These are phyloP conservation scores for Dictyostelium brefeldianum DNA, from an alignment of 78 protist species.

Conservation along the genomic window DNA sequence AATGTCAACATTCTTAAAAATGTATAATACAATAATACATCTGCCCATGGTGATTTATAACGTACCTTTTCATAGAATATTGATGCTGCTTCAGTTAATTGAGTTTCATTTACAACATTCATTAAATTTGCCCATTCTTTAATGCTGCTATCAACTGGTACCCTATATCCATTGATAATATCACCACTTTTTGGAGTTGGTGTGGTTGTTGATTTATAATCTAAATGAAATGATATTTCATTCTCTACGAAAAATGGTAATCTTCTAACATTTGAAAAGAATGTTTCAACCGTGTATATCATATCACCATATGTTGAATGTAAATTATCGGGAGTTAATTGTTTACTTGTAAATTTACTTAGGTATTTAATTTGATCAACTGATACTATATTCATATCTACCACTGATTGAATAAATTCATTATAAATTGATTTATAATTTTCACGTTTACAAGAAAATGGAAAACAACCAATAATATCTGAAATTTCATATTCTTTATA, in stretches of 20 bases:
- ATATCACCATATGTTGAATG: background rate
- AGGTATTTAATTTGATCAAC: background rate
- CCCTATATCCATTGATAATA: background rate
- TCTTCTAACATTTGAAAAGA: background rate
- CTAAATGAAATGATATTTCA: background rate
- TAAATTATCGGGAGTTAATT: too few relatives aligned
- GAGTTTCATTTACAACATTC: background rate
- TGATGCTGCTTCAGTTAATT: background rate
- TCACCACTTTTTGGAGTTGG: too few relatives aligned
- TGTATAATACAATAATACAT: background rate
- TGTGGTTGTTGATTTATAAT: too few relatives aligned
- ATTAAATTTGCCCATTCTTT: background rate
- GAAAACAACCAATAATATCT: background rate
- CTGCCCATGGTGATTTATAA: background rate
- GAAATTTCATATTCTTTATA: background rate
- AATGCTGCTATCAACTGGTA: background rate
- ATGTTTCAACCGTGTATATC: background rate
- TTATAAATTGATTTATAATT: background rate
- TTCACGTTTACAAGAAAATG: background rate
- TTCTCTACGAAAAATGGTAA: background rate
- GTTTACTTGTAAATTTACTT: too few relatives aligned
- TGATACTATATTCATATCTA: background rate
- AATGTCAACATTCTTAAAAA: background rate
- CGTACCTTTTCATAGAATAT: background rate
- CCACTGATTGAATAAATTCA: background rate